These are phyloP conservation scores for Coniella vitis DNA, from an alignment of 2,329 filamentous ascomycete genomes.

Conservation along the genomic window DNA sequence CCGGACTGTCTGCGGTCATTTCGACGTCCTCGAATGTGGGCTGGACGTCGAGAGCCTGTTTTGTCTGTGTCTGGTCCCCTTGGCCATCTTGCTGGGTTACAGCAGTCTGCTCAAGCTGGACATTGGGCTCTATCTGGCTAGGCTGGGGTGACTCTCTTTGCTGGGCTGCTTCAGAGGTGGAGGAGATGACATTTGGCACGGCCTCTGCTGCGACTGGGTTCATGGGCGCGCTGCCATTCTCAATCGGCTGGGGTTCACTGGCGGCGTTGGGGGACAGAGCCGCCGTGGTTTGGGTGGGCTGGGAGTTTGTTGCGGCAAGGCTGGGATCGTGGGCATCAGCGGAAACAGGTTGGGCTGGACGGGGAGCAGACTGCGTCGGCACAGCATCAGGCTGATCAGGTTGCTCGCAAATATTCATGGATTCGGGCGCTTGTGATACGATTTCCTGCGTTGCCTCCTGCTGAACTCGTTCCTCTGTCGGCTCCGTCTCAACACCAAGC, in stretches of 20 bases:
- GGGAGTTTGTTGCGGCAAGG: conserved; percentile 10
- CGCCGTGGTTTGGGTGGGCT: conserved; percentile 4
- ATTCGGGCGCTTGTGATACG: conserved; percentile 41
- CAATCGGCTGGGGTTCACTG: neutral
- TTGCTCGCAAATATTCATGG: conserved; percentile 34
- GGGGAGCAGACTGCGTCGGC: conserved; percentile 18
- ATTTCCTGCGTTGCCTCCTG: conserved; percentile 28
- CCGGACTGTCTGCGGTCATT: conserved; percentile 11
- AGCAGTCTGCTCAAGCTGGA: neutral
- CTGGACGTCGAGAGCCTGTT: conserved; percentile 7
- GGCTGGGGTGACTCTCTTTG: conserved; percentile 1
- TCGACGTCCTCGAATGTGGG: conserved; percentile 14
- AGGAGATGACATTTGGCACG: conserved; percentile 7
- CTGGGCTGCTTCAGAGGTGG: conserved; percentile 4
- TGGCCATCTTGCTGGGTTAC: neutral
- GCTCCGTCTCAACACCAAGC: conserved; percentile 28
- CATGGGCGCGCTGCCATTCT: conserved; percentile 4
- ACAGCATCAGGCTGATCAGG: conserved; percentile 33
- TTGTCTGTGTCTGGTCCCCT: neutral
- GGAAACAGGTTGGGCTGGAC: conserved; percentile 23
- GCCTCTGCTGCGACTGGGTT: conserved; percentile 7
- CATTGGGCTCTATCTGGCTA: conserved; percentile 10
- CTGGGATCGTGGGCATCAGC: conserved; percentile 17
- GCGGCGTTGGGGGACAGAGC: conserved; percentile 9
- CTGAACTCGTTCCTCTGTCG: conserved; percentile 22